Conservation (phyloP, 2,329 filamentous ascomycete species). For the Curvularia verruculosa region DNA sequence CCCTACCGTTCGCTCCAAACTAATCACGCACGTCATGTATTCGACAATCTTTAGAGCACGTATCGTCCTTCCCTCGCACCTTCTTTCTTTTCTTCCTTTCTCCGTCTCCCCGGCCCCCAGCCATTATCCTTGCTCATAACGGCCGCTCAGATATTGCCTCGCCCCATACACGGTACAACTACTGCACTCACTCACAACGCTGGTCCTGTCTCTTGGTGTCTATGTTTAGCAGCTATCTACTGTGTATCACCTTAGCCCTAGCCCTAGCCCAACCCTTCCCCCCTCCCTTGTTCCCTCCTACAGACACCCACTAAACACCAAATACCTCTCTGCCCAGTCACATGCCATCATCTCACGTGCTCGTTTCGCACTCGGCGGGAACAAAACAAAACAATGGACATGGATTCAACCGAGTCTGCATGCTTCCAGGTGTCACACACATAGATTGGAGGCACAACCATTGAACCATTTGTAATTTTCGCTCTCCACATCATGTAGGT, state of each 20-base stretch:
- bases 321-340: background rate
- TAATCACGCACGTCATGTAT: background rate
- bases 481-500: too few species aligned
- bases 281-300: background rate
- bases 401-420: background rate
- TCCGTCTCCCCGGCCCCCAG: background rate
- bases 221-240: background rate
- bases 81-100: background rate
- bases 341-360: background rate
- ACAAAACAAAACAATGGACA: background rate
- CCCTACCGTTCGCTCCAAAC: background rate
- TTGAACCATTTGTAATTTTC: background rate
- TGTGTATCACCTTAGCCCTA: background rate
- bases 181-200: background rate
- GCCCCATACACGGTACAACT: too few species aligned
- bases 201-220: background rate
- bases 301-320: background rate
- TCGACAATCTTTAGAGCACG: background rate
- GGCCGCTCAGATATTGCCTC: background rate
- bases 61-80: too few species aligned
- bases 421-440: background rate
- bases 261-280: too few species aligned
- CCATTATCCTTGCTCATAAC: background rate
- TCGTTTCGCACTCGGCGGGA: background rate
- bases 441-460: background rate